These are phyloP conservation scores for Debaryomyces psychrophilus DNA, from an alignment of 1,139 yeast species.

Conservation along the genomic window DNA sequence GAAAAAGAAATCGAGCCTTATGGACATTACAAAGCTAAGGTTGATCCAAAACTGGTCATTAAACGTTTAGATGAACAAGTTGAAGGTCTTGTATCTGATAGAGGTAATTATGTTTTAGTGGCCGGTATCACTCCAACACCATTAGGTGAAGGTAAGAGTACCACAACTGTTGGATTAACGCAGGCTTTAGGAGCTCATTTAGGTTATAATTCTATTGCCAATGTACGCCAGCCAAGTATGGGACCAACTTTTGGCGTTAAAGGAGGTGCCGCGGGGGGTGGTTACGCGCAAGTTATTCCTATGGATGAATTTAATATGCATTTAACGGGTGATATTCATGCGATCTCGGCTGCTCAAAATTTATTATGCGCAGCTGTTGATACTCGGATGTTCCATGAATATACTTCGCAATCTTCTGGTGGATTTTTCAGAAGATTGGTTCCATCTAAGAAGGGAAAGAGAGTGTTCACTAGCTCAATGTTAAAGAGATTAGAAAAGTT, in stretches of 20 bases:
- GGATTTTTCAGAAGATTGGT: conserved; percentile 72
- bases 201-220: conserved; percentile 69
- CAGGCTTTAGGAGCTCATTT: conserved; percentile 81
- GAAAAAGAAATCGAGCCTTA: conserved; percentile 68
- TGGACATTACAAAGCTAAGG: conserved; percentile 78
- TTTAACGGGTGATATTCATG: conserved; percentile 83
- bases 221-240: conserved; percentile 85
- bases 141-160: conserved; percentile 80
- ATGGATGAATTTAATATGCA: conserved; percentile 90
- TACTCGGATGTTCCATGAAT: conserved; percentile 81
- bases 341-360: conserved; percentile 79
- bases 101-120: conserved; percentile 69
- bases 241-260: conserved; percentile 88
- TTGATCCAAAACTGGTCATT: conserved; percentile 56
- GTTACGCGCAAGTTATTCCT: conserved; percentile 82
- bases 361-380: conserved; percentile 82
- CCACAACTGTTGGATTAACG: conserved; percentile 78
- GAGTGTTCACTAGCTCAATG: conserved; percentile 71
- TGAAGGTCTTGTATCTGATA: conserved; percentile 46
- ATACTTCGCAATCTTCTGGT: conserved; percentile 64
- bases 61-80: conserved; percentile 60
- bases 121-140: conserved; percentile 88
- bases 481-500: conserved; percentile 61
- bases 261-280: conserved; percentile 93
- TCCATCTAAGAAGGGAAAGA: conserved; percentile 66